Conservation (phyloP, 345 rosid genomes). For the Brassica nigra region DNA sequence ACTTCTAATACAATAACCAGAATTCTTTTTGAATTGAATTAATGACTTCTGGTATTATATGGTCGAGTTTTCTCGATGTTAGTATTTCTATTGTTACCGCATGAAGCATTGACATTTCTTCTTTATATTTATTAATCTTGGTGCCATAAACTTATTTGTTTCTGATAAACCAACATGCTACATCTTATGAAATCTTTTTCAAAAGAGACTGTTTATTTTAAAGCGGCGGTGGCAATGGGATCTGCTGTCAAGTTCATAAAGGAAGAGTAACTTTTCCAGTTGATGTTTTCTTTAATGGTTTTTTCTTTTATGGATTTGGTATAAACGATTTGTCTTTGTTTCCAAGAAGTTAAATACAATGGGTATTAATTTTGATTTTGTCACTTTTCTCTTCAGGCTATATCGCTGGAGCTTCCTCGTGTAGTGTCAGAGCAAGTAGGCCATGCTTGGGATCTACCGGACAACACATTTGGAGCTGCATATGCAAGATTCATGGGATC, state of each 20-base stretch:
- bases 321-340: not conserved
- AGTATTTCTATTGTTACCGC: too few species aligned
- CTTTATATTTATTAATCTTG: too few species aligned
- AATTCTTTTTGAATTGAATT: too few species aligned
- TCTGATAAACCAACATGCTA: not conserved
- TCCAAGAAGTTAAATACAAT: not conserved
- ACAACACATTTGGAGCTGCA: conserved; percentile 76
- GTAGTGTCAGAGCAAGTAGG: conserved; percentile 60
- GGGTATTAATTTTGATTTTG: conserved; percentile 8
- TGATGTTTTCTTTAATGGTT: not conserved
- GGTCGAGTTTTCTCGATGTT: too few species aligned
- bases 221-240: conserved; percentile 68
- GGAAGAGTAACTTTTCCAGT: conserved; percentile 50
- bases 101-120: too few species aligned
- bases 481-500: conserved; percentile 84
- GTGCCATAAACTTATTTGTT: not conserved
- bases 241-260: conserved; percentile 60
- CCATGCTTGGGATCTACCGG: conserved; percentile 74
- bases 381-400: conserved; percentile 41
- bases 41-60: too few species aligned
- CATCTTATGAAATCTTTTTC: too few species aligned
- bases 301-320: not conserved
- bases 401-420: conserved; percentile 63
- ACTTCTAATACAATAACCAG: too few species aligned
- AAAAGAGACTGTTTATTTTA: conserved; percentile 50